phyloP scores from a whole-genome alignment of 257 asterid genomes.

The Handroanthus guayacan region DNA sequence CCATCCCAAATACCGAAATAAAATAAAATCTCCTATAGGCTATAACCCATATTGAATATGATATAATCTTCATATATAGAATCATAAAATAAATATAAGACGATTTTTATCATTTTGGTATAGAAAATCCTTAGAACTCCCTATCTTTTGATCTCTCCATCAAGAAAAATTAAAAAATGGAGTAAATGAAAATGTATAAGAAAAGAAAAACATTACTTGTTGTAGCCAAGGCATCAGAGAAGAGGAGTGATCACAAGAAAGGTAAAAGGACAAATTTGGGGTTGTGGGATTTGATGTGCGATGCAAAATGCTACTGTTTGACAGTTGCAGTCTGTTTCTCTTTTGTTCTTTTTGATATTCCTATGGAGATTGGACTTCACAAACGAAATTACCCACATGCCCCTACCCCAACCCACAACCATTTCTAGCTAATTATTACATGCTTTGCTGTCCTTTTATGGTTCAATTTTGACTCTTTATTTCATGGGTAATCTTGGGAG shows the following conservation, averaged over 20 bases:
- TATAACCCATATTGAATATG: too few species aligned
- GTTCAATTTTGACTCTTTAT: constrained; percentile 1
- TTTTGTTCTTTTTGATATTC: constrained; percentile 53
- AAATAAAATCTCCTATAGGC: too few species aligned
- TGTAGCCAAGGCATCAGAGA: constrained; percentile 35
- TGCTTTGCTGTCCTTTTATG: neutral
- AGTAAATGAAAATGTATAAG: constrained; percentile 15
- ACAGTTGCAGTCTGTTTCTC: constrained; percentile 13
- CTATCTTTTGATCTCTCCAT: neutral
- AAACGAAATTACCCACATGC: constrained; percentile 22
- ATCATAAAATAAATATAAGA: too few species aligned
- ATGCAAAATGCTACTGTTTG: constrained; percentile 30
- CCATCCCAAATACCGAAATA: too few species aligned
- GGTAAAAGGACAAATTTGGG: constrained; percentile 37
- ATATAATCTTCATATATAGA: too few species aligned
- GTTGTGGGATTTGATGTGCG: constrained; percentile 42
- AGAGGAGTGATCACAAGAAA: constrained; percentile 43
- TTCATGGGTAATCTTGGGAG: neutral
- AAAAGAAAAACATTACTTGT: constrained; percentile 31
- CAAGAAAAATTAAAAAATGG: constrained; percentile 4
- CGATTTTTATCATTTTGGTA: too few species aligned
- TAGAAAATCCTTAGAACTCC: too few species aligned
- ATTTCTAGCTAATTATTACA: constrained; percentile 33
- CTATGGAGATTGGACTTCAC: constrained; percentile 54
- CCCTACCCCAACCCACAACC: neutral